Percentiles rank a stretch among this genome's conserved stretches.
phyloP scores from a whole-genome alignment of 805 yeast species.

The Wickerhamomyces chaumierensis region DNA sequence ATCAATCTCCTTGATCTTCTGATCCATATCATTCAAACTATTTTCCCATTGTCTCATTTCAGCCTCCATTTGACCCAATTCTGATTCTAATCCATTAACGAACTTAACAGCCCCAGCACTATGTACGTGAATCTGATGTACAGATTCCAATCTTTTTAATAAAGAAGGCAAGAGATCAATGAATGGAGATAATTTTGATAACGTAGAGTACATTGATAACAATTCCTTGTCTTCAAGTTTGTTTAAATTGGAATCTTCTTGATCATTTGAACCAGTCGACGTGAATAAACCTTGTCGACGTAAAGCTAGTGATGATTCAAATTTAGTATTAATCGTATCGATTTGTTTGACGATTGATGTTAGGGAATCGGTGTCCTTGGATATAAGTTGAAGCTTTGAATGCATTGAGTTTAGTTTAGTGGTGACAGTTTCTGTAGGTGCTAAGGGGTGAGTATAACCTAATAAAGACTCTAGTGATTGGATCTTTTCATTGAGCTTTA shows the following conservation, averaged over 20 bases:
- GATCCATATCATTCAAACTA: conserved; percentile 13
- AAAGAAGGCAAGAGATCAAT: conserved; percentile 17
- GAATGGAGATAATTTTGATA: conserved; percentile 10
- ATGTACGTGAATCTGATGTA: conserved; percentile 15
- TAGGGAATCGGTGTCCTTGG: conserved; percentile 16
- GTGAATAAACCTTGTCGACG: conserved; percentile 7
- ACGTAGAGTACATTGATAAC: conserved; percentile 15
- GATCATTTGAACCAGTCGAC: conserved; percentile 4
- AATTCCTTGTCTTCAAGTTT: conserved; percentile 12
- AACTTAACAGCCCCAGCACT: conserved; percentile 10
- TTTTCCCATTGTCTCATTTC: conserved; percentile 20
- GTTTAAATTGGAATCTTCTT: neutral
- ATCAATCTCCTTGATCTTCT: conserved; percentile 12
- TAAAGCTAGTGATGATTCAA: conserved; percentile 17
- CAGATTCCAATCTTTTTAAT: conserved; percentile 16
- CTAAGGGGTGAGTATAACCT: conserved; percentile 4
- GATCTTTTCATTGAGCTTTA: conserved; percentile 8
- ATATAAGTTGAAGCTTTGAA: conserved; percentile 18
- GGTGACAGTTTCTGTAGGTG: neutral
- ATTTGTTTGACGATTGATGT: conserved; percentile 11
- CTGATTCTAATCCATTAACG: conserved; percentile 12
- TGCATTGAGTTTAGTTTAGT: conserved; percentile 19
- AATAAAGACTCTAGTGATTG: conserved; percentile 9
- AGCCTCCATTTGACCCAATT: conserved; percentile 10
- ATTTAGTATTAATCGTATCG: conserved; percentile 16